These are phyloP conservation scores for Hypoxylon subgilvum DNA, from an alignment of 495 filamentous ascomycete genomes.

Conservation along the genomic window DNA sequence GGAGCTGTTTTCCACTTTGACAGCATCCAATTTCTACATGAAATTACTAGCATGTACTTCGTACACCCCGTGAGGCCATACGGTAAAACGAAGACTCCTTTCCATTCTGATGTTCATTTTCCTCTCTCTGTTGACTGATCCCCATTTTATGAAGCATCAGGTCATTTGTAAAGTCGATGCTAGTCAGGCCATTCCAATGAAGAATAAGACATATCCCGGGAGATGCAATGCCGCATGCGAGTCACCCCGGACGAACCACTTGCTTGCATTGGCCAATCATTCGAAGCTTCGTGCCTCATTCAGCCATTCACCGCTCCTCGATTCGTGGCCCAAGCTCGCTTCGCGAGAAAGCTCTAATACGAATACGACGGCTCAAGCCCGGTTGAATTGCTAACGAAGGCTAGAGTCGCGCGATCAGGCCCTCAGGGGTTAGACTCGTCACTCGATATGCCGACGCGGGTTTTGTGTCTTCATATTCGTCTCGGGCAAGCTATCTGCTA, in stretches of 20 bases:
- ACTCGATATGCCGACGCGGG: too few species aligned
- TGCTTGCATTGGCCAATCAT: constrained; percentile 35
- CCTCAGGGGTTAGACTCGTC: too few species aligned
- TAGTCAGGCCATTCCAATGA: constrained; percentile 18
- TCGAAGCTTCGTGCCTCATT: neutral
- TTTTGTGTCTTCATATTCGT: too few species aligned
- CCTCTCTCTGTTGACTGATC: neutral
- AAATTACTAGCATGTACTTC: too few species aligned
- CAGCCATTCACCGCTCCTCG: constrained; percentile 32
- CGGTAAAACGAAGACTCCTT: too few species aligned
- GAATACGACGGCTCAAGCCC: constrained; percentile 33
- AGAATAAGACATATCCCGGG: constrained; percentile 1
- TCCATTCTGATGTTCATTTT: too few species aligned
- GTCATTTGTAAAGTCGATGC: constrained; percentile 20
- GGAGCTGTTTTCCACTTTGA: constrained; percentile 1
- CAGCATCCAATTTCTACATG: too few species aligned
- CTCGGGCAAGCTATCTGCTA: too few species aligned
- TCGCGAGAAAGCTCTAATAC: constrained; percentile 13
- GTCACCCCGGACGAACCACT: constrained; percentile 20
- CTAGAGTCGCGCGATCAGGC: too few species aligned
- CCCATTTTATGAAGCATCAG: constrained; percentile 4
- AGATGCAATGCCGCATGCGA: constrained; percentile 38
- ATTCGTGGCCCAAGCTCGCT: constrained; percentile 24
- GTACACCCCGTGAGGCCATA: too few species aligned
- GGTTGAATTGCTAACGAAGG: too few species aligned